These are phyloP conservation scores for Pyrrhoderma lamaoense DNA, from an alignment of 1,284 basidiomycete genomes.

Conservation along the genomic window DNA sequence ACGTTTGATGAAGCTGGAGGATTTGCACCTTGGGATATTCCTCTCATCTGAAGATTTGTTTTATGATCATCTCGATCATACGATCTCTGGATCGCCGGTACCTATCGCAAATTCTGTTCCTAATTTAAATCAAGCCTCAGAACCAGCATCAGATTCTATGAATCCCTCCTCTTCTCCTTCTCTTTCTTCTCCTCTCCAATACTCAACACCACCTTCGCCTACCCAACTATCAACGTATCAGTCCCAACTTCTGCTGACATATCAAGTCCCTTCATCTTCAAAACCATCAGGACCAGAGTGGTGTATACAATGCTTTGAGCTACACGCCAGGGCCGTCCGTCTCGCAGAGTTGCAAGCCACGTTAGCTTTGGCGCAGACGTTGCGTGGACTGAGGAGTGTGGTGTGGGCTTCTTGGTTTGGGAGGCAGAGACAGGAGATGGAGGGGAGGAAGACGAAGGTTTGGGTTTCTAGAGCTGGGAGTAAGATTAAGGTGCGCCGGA, in stretches of 20 bases:
- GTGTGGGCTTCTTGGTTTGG: constrained; percentile 16
- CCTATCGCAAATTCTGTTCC: too few species aligned
- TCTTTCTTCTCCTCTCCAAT: background rate
- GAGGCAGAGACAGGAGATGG: constrained; percentile 12
- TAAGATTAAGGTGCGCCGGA: constrained; percentile 12
- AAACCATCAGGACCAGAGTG: constrained; percentile 17
- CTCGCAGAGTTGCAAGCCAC: constrained; percentile 13
- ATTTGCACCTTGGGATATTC: constrained; percentile 53
- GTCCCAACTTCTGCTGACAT: background rate
- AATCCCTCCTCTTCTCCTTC: background rate
- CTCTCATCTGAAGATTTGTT: constrained; percentile 43
- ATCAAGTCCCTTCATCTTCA: background rate
- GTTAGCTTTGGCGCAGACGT: constrained; percentile 11
- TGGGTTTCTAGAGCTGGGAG: constrained; percentile 13
- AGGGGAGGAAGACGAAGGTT: constrained; percentile 11
- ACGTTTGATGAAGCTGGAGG: constrained; percentile 37
- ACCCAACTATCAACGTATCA: background rate
- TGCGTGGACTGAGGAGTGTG: constrained; percentile 7
- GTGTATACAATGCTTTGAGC: constrained; percentile 15
- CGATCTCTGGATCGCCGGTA: background rate
- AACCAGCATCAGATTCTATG: too few species aligned
- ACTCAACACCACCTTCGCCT: background rate
- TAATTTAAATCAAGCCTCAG: too few species aligned
- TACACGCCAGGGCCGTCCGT: constrained; percentile 7
- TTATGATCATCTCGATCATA: constrained; percentile 36